A percentile compares a stretch with the other conserved stretches of the same genome.
Evolutionary conservation across 495 filamentous ascomycete genomes (phyloP).

Genomic region (Letharia lupina): DNA sequence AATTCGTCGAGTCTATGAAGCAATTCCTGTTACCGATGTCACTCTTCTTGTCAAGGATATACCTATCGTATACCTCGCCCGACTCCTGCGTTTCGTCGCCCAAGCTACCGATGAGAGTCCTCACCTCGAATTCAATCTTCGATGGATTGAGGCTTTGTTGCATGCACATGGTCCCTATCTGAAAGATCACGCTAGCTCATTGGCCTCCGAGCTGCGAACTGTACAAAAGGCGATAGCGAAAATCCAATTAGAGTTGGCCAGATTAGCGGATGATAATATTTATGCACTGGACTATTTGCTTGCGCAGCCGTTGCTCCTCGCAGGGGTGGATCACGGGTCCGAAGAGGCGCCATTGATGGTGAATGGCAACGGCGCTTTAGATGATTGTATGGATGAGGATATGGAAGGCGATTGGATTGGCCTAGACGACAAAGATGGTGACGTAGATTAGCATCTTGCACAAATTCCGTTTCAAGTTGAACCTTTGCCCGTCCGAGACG

Average conservation of each 20-base stretch:
- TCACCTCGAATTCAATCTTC: constrained; percentile 84
- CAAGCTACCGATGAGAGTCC: constrained; percentile 80
- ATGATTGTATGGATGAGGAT: constrained; percentile 4
- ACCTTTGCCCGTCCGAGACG: no score
- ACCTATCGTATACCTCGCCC: constrained; percentile 76
- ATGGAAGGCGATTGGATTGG: constrained; percentile 17
- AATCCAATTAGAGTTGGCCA: constrained; percentile 64
- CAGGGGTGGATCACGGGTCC: background rate
- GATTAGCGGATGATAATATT: constrained; percentile 75
- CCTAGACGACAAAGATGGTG: constrained; percentile 6
- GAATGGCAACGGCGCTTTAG: background rate
- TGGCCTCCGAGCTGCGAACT: constrained; percentile 71
- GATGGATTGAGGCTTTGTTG: constrained; percentile 85
- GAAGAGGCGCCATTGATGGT: background rate
- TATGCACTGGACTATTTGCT: constrained; percentile 80
- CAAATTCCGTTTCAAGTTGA: background rate
- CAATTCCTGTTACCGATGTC: constrained; percentile 68
- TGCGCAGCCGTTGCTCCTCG: constrained; percentile 4
- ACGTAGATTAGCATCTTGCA: background rate
- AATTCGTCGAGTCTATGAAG: constrained; percentile 75
- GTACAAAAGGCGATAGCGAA: constrained; percentile 67
- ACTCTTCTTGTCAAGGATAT: constrained; percentile 67
- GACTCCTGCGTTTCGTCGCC: constrained; percentile 76
- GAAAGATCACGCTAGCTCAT: constrained; percentile 63
- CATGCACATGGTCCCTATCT: constrained; percentile 74